Evolutionary conservation across 768 basidiomycete genomes (phyloP).

Genomic region (Hygrophoropsis aurantiaca): DNA sequence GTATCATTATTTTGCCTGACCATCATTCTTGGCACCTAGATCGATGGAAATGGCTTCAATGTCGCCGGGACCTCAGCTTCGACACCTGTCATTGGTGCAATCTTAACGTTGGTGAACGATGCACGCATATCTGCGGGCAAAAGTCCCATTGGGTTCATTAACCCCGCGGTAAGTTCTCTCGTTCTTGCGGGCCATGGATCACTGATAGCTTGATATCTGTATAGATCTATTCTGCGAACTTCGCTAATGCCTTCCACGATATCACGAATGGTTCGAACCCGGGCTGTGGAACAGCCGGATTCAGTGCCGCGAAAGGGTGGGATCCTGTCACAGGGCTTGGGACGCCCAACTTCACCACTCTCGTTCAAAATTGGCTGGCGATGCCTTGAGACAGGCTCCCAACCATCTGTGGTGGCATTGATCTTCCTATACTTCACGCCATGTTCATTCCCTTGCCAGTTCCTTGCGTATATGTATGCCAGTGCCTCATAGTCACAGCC

Average conservation of each 20-base stretch:
- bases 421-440: too few species aligned
- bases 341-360: slow-evolving; percentile 39
- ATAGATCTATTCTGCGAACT: slow-evolving; percentile 39
- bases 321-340: slow-evolving; percentile 50
- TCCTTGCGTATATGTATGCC: too few species aligned
- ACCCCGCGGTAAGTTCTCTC: slow-evolving; percentile 39
- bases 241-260: slow-evolving; percentile 48
- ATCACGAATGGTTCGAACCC: slow-evolving; percentile 43
- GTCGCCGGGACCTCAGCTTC: slow-evolving; percentile 58
- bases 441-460: too few species aligned
- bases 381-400: too few species aligned
- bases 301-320: slow-evolving; percentile 28
- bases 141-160: slow-evolving; percentile 57
- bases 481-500: too few species aligned
- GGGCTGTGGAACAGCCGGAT: slow-evolving; percentile 45
- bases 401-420: too few species aligned
- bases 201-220: slow-evolving; percentile 20
- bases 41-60: slow-evolving; percentile 36
- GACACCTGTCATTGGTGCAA: slow-evolving; percentile 58
- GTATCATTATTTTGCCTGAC: slow-evolving; percentile 10
- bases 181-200: neutral
- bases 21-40: slow-evolving; percentile 17
- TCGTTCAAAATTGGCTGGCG: slow-evolving; percentile 36
- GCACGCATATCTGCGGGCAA: slow-evolving; percentile 48
- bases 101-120: slow-evolving; percentile 64